Evolutionary conservation across 2,329 filamentous ascomycete species (phyloP), one percentile per base, ranked within the genome.

Genomic region (Mycosphaerella sp.): DNA sequence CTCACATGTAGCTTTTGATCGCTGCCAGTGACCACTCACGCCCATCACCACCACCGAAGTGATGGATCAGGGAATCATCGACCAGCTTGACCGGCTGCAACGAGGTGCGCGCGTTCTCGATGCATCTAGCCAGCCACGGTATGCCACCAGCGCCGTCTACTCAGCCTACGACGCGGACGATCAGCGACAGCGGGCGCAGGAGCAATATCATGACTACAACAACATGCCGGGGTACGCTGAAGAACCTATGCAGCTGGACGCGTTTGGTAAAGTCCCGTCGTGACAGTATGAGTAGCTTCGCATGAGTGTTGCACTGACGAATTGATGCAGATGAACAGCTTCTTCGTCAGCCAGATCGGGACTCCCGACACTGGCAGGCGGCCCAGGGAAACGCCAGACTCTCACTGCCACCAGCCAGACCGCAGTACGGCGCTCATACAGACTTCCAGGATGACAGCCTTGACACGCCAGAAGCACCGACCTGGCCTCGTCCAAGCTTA

Each of bases 221-320:
- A 2, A 50, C 43, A 9, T 51, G 21, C 38, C 34, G 6, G 56
- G 54, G 2, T 54, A 51, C 40, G 31, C 51, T 9, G 51, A 63
- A 6, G 43, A 57, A 29, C 57, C 57, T 1, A 42, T 60, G 54
- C 51, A 54, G 40, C 66, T 78, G 10, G 76, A 80, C 67, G 71
- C 71, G 2, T 80, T 79, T 59, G 77, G 78, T 80, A 60, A 7
- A 60, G 61, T 51, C 14, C 14, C 14, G 14, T 17, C 2, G 14
- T 36, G 36, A 3, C 32, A 4, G 12, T 32, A 11, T 3, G 29
- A 4, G 12, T 32, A 11, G 32, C 10, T 4, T 34, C 6, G 12
- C 39, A 8, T 45, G 10, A 45, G 14, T 32, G 10, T 17, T 14
- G 29, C 32, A 36, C 57, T 64, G 45, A 67, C 48, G 45, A 17